Percentiles rank a stretch among this genome's conserved stretches.
Evolutionary conservation across 306 rosid species (phyloP).

Genomic region (Vigna angularis): DNA sequence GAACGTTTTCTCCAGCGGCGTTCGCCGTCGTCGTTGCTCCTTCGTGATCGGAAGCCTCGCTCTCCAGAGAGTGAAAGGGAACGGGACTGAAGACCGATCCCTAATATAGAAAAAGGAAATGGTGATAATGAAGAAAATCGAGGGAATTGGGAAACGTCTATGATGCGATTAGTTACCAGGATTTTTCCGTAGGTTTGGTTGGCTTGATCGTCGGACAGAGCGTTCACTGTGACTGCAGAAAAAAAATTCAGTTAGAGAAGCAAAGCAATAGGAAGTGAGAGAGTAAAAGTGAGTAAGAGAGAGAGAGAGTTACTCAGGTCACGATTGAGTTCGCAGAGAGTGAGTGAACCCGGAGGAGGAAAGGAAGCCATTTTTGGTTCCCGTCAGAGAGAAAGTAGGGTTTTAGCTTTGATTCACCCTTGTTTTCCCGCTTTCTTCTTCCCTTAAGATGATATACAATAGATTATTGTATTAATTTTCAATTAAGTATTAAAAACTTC

Average conservation of each 20-base stretch:
- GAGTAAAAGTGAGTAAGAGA: constrained; percentile 3
- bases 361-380: constrained; percentile 66
- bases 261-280: neutral
- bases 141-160: neutral
- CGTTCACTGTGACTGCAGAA: constrained; percentile 72
- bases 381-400: constrained; percentile 35
- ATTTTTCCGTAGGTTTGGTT: constrained; percentile 77
- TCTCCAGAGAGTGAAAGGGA: constrained; percentile 67
- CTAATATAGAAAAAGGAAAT: constrained; percentile 39
- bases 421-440: constrained; percentile 45
- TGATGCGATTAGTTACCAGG: constrained; percentile 54
- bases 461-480: too few relatives aligned
- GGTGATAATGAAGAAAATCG: neutral
- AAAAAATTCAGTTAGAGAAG: constrained; percentile 26
- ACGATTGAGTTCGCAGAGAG: constrained; percentile 94
- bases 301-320: constrained; percentile 71
- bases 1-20: constrained; percentile 35
- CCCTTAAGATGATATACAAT: neutral
- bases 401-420: constrained; percentile 24
- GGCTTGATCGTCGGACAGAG: constrained; percentile 80
- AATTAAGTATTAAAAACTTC: too few relatives aligned
- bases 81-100: constrained; percentile 90
- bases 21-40: constrained; percentile 16
- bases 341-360: constrained; percentile 82
- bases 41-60: constrained; percentile 47